Evolutionary conservation across 768 basidiomycete species (phyloP).

Genomic region (Candolleomyces efflorescens): DNA sequence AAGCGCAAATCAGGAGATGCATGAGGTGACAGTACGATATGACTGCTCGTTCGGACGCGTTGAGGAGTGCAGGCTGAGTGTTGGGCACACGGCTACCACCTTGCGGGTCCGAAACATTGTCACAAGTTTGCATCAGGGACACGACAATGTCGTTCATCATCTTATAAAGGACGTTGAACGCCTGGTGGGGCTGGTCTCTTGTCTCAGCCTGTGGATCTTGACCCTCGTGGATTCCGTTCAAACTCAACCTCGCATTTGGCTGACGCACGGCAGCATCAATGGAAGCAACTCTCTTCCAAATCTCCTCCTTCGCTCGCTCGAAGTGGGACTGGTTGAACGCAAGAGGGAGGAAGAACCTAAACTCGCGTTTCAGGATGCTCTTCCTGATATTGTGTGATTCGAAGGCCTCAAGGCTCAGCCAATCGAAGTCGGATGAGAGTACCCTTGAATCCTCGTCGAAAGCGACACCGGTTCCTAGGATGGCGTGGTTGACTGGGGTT

Average conservation of each 20-base stretch:
- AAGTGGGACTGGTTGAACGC: slow-evolving; percentile 40
- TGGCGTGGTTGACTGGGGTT: slow-evolving; percentile 28
- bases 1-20: slow-evolving; percentile 36
- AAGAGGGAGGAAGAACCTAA: slow-evolving; percentile 39
- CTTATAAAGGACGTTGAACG: slow-evolving; percentile 32
- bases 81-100: background rate
- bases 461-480: slow-evolving; percentile 37
- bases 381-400: slow-evolving; percentile 27
- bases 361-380: slow-evolving; percentile 37
- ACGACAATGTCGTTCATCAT: slow-evolving; percentile 47
- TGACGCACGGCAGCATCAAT: slow-evolving; percentile 27
- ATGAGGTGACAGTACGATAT: slow-evolving; percentile 43
- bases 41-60: slow-evolving; percentile 41
- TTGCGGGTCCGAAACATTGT: slow-evolving; percentile 19
- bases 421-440: slow-evolving; percentile 43
- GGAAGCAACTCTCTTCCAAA: slow-evolving; percentile 29
- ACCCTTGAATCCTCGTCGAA: slow-evolving; percentile 25
- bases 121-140: slow-evolving; percentile 40
- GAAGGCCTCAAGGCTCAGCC: slow-evolving; percentile 42
- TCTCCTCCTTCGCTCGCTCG: slow-evolving; percentile 22
- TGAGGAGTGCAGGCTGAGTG: slow-evolving; percentile 25
- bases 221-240: slow-evolving; percentile 4
- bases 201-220: background rate
- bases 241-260: slow-evolving; percentile 21
- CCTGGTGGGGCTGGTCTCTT: slow-evolving; percentile 21